Evolutionary conservation across 495 filamentous ascomycete species (phyloP).

Genomic region (Penicillium daleae): DNA sequence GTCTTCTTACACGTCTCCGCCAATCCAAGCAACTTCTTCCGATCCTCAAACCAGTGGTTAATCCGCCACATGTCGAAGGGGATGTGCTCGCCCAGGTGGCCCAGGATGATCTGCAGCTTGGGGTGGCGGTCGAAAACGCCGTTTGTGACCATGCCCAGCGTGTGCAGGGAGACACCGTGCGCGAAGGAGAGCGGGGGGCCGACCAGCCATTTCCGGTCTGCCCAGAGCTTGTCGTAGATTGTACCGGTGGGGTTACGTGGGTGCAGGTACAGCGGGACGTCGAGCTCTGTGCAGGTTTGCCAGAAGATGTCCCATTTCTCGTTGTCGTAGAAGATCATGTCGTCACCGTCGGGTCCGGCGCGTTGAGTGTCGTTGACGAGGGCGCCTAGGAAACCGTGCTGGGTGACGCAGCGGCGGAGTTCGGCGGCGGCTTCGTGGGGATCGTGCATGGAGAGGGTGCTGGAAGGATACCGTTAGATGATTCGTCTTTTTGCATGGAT

Average conservation of each 20-base stretch:
- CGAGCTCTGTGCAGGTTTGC: constrained; percentile 57
- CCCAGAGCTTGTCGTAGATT: constrained; percentile 55
- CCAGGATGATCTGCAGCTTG: constrained; percentile 64
- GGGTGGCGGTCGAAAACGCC: constrained; percentile 57
- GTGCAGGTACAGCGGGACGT: constrained; percentile 67
- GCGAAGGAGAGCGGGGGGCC: constrained; percentile 53
- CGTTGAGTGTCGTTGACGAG: constrained; percentile 63
- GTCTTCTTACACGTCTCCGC: constrained; percentile 52
- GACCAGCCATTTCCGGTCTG: constrained; percentile 52
- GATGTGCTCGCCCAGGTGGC: constrained; percentile 67
- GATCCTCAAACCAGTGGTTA: constrained; percentile 59
- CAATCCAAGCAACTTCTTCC: constrained; percentile 49
- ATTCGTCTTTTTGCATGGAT: neutral
- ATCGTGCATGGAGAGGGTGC: constrained; percentile 58
- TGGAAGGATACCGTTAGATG: constrained; percentile 9
- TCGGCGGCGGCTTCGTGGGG: constrained; percentile 58
- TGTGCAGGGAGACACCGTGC: constrained; percentile 52
- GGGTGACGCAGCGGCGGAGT: constrained; percentile 56
- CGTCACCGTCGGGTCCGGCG: constrained; percentile 52
- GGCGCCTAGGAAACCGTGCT: constrained; percentile 61
- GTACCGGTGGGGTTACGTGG: constrained; percentile 54
- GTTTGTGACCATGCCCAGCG: constrained; percentile 56
- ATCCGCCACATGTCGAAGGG: constrained; percentile 68
- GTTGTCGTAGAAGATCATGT: constrained; percentile 63
- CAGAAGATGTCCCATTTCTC: constrained; percentile 61